phyloP scores from a whole-genome alignment of 768 basidiomycete species.

The Pleurotus tuber-regium region DNA sequence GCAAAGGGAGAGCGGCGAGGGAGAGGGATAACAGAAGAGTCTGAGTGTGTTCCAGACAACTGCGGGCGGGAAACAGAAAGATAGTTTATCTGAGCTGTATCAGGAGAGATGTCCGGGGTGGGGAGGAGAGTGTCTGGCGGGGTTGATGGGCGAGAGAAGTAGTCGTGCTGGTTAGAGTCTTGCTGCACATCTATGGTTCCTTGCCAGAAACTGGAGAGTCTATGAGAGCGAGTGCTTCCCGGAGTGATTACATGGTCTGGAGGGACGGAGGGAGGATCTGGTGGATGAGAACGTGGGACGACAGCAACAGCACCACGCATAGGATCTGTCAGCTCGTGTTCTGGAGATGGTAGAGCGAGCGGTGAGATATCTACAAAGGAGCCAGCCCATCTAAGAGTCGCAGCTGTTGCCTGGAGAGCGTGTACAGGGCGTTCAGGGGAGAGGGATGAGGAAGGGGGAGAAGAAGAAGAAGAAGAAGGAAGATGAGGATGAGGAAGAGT shows the following conservation, averaged over 20 bases:
- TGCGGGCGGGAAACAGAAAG: too few species aligned
- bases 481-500: too few species aligned
- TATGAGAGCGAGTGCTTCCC: conserved; percentile 46
- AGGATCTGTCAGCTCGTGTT: conserved; percentile 89
- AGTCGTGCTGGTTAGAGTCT: conserved; percentile 1
- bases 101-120: too few species aligned
- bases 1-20: too few species aligned
- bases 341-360: conserved; percentile 84
- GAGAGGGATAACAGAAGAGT: too few species aligned
- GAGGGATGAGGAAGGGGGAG: too few species aligned
- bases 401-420: conserved; percentile 41
- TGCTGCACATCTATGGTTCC: conserved; percentile 74
- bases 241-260: conserved; percentile 36
- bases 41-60: too few species aligned
- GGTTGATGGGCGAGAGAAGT: too few species aligned
- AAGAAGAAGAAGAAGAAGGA: too few species aligned
- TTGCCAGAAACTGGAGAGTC: conserved; percentile 74
- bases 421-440: neutral
- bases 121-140: too few species aligned
- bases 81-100: too few species aligned
- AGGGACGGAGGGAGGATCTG: conserved; percentile 13
- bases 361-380: conserved; percentile 82
- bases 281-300: conserved; percentile 60
- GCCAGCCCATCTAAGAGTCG: conserved; percentile 85
- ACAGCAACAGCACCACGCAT: conserved; percentile 72